Base-by-base conservation (phyloP, 768 basidiomycete genomes). In the Suillus decipiens region DNA sequence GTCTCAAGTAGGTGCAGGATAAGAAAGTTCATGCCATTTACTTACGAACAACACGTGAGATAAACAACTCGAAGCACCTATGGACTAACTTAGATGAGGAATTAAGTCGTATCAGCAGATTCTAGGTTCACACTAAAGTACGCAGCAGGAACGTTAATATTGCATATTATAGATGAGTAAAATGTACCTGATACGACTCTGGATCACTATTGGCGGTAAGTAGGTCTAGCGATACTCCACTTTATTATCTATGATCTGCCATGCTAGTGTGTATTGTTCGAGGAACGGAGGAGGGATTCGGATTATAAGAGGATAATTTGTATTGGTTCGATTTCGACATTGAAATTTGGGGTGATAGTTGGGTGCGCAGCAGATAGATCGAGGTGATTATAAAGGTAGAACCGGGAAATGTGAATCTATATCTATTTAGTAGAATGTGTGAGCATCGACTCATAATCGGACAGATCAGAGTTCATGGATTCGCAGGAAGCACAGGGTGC, bases 401-500 rank as follows among this genome's bases (percentile, higher is more conserved):
- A 50, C 50, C 9, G 28, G 1, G 8, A 17, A n/a, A 31, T 51
- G 10, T 11, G 28, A 51, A 31, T 33, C 9, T 53, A 33, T 19
- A 11, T 53, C 17, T 33, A 53, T 33, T 53, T 6, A n/a, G 19
- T 19, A 53, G 31, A 28, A 39, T 39, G 37, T 6, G 36, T 37
- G 54, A 55, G 55, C 24, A 4, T 39, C 37, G 5, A 19, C 55
- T 28, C 9, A 39, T 28, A 28, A 39, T 11, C 15, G 55, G 55
- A 8, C 37, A 19, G 37, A 15, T 39, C 31, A 53, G 31, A 33
- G 51, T 33, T 53, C 17, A 19, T 33, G 51, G 39, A 55, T 55
- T 37, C 1, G n/a, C 54, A 5, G 53, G 53, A 36, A 56, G 53
- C 53, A 55, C 53, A 34, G n/a, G 22, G 50, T 50, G 36, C 55